Evolutionary conservation across 768 basidiomycete species (phyloP).

Genomic region (Strobilomyces echinocephalus): DNA sequence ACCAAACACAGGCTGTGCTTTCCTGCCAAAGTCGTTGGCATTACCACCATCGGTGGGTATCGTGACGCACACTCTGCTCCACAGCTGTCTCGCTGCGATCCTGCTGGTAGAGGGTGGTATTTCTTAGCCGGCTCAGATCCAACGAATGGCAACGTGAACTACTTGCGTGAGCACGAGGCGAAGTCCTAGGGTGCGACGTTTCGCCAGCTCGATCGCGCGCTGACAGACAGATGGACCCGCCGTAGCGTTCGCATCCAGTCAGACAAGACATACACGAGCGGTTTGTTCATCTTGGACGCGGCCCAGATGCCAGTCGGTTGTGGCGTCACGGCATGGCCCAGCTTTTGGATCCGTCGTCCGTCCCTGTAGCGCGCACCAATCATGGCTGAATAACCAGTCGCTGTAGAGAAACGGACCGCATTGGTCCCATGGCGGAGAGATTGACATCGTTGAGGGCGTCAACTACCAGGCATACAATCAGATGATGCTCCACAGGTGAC

Average conservation of each 20-base stretch:
- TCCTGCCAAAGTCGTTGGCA: no score
- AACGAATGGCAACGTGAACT: slow-evolving; percentile 66
- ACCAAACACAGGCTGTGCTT: no score
- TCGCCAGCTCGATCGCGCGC: neutral
- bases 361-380: neutral
- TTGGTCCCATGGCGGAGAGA: slow-evolving; percentile 56
- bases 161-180: slow-evolving; percentile 45
- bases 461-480: slow-evolving; percentile 55
- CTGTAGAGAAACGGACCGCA: slow-evolving; percentile 42
- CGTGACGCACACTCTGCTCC: slow-evolving; percentile 23
- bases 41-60: neutral
- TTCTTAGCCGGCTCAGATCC: slow-evolving; percentile 62
- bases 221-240: neutral
- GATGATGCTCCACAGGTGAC: slow-evolving; percentile 64
- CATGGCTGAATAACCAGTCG: neutral
- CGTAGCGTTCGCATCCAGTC: slow-evolving; percentile 62
- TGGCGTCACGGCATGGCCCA: slow-evolving; percentile 54
- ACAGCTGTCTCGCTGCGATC: neutral
- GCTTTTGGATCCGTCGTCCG: slow-evolving; percentile 42
- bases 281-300: slow-evolving; percentile 72
- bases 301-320: slow-evolving; percentile 67
- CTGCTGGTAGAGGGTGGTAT: slow-evolving; percentile 51
- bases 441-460: slow-evolving; percentile 73
- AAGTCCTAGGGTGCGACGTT: slow-evolving; percentile 35
- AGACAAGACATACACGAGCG: slow-evolving; percentile 51